Base-by-base conservation (phyloP, 495 filamentous ascomycete species). In the Apiosordaria backusii region DNA sequence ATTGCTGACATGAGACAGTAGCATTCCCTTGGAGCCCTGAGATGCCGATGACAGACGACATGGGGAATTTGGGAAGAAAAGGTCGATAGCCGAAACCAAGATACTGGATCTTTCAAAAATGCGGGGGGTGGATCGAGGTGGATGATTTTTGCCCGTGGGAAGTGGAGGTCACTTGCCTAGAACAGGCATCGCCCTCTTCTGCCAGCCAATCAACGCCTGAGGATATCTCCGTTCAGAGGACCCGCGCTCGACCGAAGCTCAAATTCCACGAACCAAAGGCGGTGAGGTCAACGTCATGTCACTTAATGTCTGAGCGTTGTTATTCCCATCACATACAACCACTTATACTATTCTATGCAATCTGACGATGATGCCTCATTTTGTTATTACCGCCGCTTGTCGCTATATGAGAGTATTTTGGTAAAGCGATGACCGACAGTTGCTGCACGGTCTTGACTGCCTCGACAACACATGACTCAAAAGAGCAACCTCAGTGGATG, bases 1-100 rank as follows among this genome's bases (percentile, higher is more conserved):
- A 74, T 74, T 13, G 58, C 58, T 58, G 52, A 53, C 29, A 21
- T 21, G 61, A 26, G 50, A 63, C 61, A n/a, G 24, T 23, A 59
- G 16, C 26, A 18, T 59, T 59, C 57, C 21, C 22, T 25, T 18
- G 26, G 24, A 25, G 57, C 26, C 21, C 26, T 18, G 22, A 24
- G 53, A 55, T 55, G 19, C 53, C 53, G 18, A 24, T 24, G 53
- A 21, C 53, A 21, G 53, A 24, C 21, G 53, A 24, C 19, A 21
- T 55, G 4, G 22, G 22, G 26, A 18, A 26, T 23, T 59, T 21
- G 57, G 23, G 24, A 26, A 59, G 27, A 61, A 45, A 45, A 61
- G 18, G n/a, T 45, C 59, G 27, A 22, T 61, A 16, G 26, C 57
- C 24, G 26, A 60, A 60, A 60, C 59, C 59, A 40, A 61, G 59